Evolutionary conservation across 1,284 basidiomycete species (phyloP), one percentile per base, ranked within the genome.

Genomic region (Trametes polyzona): DNA sequence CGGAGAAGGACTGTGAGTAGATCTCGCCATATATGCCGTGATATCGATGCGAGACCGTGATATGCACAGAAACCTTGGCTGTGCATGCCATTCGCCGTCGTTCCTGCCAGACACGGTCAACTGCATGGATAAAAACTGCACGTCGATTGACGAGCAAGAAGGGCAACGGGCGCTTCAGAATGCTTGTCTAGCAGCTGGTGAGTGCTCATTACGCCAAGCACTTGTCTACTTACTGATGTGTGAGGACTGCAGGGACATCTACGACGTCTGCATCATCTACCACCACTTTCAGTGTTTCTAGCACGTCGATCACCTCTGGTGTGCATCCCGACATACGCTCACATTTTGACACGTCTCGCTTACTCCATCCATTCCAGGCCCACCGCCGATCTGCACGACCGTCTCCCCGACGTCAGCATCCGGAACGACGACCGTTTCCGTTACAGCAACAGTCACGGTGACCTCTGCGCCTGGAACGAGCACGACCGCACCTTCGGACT

Each of bases 71-170:
- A 55, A 63, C 47, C 47, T 64, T 32, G 50, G 27, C 16, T 65
- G 65, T 44, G 57, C 63, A 17, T 66, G 65, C 39, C 63, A 62
- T 24, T 55, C 57, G 2, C 42, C 55, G 16, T 47, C 61, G 10
- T 66, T 66, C 55, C 39, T 64, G 39, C 53, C 61, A 2, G 53
- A 53, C 24, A 58, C 63, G 10, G 57, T 64, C 30, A 51, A 57
- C 41, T 66, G 65, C 52, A 63, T 66, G 61, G 52, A 52, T 30
- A 35, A 46, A 6, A 53, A 54, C 23, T 66, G 65, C 50, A 51
- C 50, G 12, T 29, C 59, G 4, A 47, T 41, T 10, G 65, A 64
- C 21, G 58, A 58, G 24, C 47, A 59, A 43, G n/a, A 39, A 7
- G 65, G 62, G 10, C 52, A 61, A 29, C 54, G 51, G 19, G 42